Conservation (phyloP, 345 rosid genomes). For the Kandelia obovata region DNA sequence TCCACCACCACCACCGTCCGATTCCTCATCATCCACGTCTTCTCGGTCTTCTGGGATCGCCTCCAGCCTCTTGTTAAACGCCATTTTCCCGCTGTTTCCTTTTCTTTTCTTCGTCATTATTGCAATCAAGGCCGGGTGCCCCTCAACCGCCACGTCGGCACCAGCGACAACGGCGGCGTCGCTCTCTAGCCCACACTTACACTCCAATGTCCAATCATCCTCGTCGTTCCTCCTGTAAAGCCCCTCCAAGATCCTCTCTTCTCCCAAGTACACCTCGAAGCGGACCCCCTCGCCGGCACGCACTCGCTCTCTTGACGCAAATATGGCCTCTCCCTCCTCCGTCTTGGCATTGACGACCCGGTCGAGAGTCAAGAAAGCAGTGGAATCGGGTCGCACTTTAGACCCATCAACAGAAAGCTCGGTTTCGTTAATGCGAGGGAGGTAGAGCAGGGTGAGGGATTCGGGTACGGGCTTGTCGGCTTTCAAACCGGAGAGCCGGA, state of each 20-base stretch:
- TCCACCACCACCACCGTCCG: constrained; percentile 33
- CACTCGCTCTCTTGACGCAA: constrained; percentile 61
- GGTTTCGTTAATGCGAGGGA: constrained; percentile 53
- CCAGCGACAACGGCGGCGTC: constrained; percentile 5
- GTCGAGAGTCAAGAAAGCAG: constrained; percentile 64
- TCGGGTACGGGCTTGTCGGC: constrained; percentile 34
- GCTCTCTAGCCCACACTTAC: constrained; percentile 46
- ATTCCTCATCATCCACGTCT: constrained; percentile 24
- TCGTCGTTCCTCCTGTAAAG: constrained; percentile 46
- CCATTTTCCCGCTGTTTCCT: constrained; percentile 21
- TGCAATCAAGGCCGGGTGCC: constrained; percentile 42
- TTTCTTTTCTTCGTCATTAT: constrained; percentile 30
- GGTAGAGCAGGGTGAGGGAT: constrained; percentile 65
- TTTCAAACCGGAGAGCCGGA: constrained; percentile 42
- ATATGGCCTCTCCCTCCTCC: constrained; percentile 37
- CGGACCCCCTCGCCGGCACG: constrained; percentile 53
- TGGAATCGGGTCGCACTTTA: constrained; percentile 49
- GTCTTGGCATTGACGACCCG: constrained; percentile 36
- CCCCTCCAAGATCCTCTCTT: constrained; percentile 62
- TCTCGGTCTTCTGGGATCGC: constrained; percentile 78
- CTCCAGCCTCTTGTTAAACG: constrained; percentile 41
- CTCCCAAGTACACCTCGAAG: constrained; percentile 63
- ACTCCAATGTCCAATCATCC: constrained; percentile 54
- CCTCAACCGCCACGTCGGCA: constrained; percentile 48
- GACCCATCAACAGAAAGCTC: constrained; percentile 56